Evolutionary conservation across 176 grass and related monocot genomes (phyloP), one percentile per base, ranked within the genome.

Genomic region (Juncus effusus): DNA sequence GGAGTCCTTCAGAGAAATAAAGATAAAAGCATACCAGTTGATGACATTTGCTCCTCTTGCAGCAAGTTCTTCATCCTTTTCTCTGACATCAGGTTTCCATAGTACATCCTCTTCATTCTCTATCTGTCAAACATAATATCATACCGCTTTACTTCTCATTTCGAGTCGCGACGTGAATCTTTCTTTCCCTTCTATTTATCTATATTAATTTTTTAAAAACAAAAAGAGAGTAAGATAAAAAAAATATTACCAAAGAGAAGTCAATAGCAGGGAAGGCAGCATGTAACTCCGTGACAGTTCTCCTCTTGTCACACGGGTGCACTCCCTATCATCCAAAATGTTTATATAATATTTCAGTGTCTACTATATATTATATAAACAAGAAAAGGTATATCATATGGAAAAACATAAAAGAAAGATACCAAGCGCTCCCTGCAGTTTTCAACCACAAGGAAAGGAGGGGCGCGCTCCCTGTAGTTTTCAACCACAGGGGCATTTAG

Each of bases 221-320:
- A 28, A 28, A 28, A 28, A 47, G 44, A 47, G 9, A 47, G 9
- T 6, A 47, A 47, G 9, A 47, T 47, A 47, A 47, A 6, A 5
- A 47, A 47, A 47, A 47, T 47, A 47, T 64, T 84, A 56, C 94
- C 83, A 86, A 71, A 16, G 94, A 93, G 84, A 93, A 93, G 70
- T 99, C 85, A 84, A 99, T 87, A 65, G 82, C 76, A 69, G 94
- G 88, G 67, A 99, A 99, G 41, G 89, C 62, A 70, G 72, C 13
- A 12, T 36, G 82, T 59, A 89, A 93, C 56, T 99, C 83, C 36
- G 74, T 82, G 77, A 99, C 62, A 58, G 78, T 99, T 65, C 88
- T 89, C 69, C 94, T 77, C 78, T 80, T 92, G 67, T 99, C 94
- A 73, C 94, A 99, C 51, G 85, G 94, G 82, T 93, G 57, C 38